Base-by-base conservation (phyloP, 2,329 filamentous ascomycete species). In the Cordyceps militaris region DNA sequence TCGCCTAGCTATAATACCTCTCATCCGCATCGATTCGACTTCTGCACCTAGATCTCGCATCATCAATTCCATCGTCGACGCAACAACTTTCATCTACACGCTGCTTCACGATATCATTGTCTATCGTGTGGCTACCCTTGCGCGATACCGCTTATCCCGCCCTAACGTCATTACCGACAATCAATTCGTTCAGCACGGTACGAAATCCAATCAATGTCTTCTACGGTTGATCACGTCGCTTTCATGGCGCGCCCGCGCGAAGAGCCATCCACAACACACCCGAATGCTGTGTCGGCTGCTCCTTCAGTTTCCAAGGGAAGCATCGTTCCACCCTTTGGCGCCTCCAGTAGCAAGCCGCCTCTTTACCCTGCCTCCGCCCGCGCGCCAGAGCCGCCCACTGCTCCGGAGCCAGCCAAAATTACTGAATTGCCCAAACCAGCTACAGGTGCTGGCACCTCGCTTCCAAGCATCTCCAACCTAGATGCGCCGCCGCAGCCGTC, bases 131-230 rank as follows among this genome's bases (percentile, higher is more conserved):
- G 44, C 24, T 30, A 4, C 10, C 5, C 21, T 5, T 3, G 21
- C 28, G 19, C 51, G 40, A 44, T 44, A 14, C 21, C 40, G n/a
- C 40, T 3, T 30, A 13, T 48, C 30, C 30, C n/a, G 24, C 19
- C 32, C 52, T 55, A 46, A 55, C 51, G 52, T 55, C 52, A 55
- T 55, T 42, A 55, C 38, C 10, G 24, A 13, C 38, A 3, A 11
- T 26, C 34, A 51, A 21, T 14, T 24, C 38, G 10, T 43, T 21
- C n/a, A 16, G 23, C 21, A 16, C 36, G 52, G 52, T 46, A 47
- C 28, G 52, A 32, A 38, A 16, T 11, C 9, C 23, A 26, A 38
- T 1, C 3, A 14, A 56, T 56, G 53, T 56, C 53, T 14, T 48
- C 42, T 10, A 54, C 51, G n/a, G 14, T 56, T 36, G 53, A 56